Conservation (phyloP, 805 yeast species). For the Wickerhamiella occidentalis region DNA sequence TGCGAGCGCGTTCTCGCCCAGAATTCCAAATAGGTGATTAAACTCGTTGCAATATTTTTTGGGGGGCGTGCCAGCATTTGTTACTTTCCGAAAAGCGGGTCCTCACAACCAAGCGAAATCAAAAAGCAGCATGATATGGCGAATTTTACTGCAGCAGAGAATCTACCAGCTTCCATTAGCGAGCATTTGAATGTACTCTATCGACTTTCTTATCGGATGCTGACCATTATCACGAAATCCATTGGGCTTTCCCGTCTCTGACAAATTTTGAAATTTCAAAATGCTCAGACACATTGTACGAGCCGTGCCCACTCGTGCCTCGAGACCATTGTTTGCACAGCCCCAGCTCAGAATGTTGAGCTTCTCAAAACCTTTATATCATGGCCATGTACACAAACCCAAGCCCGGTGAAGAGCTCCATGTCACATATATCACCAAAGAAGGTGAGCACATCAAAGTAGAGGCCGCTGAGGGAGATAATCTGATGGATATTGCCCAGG, state of each 20-base stretch:
- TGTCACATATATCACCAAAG: constrained; percentile 82
- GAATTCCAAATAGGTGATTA: too few species aligned
- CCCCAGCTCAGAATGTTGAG: not conserved
- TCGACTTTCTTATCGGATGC: not conserved
- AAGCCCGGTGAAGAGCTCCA: constrained; percentile 86
- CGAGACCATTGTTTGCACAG: not conserved
- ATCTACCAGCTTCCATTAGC: too few species aligned
- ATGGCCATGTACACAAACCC: constrained; percentile 85
- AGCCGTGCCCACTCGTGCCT: not conserved
- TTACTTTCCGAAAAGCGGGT: too few species aligned
- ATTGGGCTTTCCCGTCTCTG: not conserved
- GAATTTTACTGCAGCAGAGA: too few species aligned
- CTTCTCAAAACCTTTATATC: constrained; percentile 26
- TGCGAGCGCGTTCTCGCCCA: too few species aligned
- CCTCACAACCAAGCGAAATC: too few species aligned
- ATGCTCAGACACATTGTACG: constrained; percentile 1
- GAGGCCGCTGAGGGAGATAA: constrained; percentile 92
- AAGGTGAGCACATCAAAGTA: constrained; percentile 67
- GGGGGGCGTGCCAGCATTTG: too few species aligned
- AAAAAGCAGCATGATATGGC: too few species aligned
- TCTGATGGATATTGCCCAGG: constrained; percentile 87
- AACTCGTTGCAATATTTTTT: too few species aligned
- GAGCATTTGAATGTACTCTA: too few species aligned
- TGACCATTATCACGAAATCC: not conserved
- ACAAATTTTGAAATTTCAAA: constrained; percentile 1